phyloP scores from a whole-genome alignment of 257 asterid genomes.

The Solanum lycopersicoides region DNA sequence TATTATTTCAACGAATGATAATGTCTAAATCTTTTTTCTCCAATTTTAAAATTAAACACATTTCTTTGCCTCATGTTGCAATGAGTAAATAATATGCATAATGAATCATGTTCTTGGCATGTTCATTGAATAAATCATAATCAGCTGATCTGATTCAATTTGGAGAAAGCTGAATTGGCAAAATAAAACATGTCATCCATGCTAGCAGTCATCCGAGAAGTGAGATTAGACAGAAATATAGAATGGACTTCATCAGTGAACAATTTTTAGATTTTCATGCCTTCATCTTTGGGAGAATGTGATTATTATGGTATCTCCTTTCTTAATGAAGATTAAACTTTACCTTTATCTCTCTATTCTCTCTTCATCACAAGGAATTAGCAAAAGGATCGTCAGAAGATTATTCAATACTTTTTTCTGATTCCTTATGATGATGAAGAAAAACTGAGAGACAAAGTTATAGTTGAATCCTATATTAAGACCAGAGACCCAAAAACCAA shows the following conservation, averaged over 20 bases:
- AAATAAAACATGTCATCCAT: background rate
- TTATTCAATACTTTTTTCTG: too few species aligned
- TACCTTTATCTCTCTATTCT: background rate
- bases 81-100: background rate
- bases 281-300: background rate
- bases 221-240: background rate
- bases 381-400: background rate
- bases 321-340: background rate
- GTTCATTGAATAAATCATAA: background rate
- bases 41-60: background rate
- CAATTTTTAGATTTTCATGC: background rate
- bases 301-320: background rate
- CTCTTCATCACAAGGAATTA: background rate
- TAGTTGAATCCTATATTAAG: background rate
- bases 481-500: background rate
- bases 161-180: background rate
- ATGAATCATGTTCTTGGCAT: background rate
- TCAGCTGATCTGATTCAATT: background rate
- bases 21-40: background rate
- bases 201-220: background rate
- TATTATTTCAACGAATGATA: background rate
- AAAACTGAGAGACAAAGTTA: too few species aligned
- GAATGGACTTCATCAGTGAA: background rate
- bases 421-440: background rate
- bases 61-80: background rate